Percentiles rank a stretch among this genome's conserved stretches.
These are phyloP conservation scores for Linum tenue DNA, from an alignment of 345 rosid species.

Conservation along the genomic window DNA sequence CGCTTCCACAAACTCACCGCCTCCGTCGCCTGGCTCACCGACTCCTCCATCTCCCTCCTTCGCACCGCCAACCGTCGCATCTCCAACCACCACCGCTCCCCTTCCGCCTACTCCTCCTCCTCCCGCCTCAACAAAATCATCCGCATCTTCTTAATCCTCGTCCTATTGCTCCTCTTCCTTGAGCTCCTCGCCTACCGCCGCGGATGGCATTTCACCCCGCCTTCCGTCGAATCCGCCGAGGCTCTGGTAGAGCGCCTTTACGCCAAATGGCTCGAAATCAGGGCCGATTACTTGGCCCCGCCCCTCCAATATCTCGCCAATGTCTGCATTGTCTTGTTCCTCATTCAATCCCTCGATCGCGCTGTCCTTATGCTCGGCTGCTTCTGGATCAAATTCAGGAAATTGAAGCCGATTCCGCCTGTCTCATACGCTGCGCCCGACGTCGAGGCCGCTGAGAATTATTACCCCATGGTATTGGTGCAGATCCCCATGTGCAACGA, in stretches of 20 bases:
- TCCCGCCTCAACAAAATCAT: constrained; percentile 52
- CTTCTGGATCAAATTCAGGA: constrained; percentile 60
- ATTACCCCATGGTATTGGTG: constrained; percentile 80
- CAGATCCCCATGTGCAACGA: constrained; percentile 26
- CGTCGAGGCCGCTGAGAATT: constrained; percentile 30
- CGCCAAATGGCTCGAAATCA: constrained; percentile 60
- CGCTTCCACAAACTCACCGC: constrained; percentile 54
- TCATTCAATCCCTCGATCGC: constrained; percentile 81
- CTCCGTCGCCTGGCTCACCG: constrained; percentile 45
- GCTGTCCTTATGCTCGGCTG: constrained; percentile 59
- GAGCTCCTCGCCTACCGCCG: constrained; percentile 74
- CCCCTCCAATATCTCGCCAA: constrained; percentile 66
- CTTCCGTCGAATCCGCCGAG: constrained; percentile 54
- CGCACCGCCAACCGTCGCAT: constrained; percentile 78
- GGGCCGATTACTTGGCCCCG: constrained; percentile 68
- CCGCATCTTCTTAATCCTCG: constrained; percentile 43
- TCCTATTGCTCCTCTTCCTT: constrained; percentile 44
- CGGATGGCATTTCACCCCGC: constrained; percentile 93
- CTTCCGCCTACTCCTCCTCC: constrained; percentile 34
- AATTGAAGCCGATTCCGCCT: constrained; percentile 47
- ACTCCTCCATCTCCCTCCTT: constrained; percentile 33
- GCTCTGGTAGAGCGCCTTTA: constrained; percentile 44
- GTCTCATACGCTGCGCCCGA: constrained; percentile 31
- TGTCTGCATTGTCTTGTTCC: constrained; percentile 64
- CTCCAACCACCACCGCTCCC: constrained; percentile 26